Evolutionary conservation across 352 stramenopile species (phyloP), one percentile per base, ranked within the genome.

Genomic region (Globisporangium heterothallicum): DNA sequence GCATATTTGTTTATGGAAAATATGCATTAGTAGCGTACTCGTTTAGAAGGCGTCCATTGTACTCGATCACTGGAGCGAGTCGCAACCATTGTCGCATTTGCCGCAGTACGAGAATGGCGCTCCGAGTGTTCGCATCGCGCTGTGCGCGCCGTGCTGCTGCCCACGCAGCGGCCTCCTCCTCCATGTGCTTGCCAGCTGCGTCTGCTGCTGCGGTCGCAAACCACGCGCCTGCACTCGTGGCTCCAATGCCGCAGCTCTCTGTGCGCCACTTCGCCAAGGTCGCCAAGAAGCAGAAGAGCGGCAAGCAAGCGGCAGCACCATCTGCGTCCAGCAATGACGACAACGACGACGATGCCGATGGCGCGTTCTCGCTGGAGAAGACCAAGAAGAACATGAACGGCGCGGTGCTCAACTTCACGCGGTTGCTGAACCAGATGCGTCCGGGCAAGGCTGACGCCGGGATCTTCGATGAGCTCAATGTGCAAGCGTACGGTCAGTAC

Each of bases 371-470:
- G 26, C 56, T 88, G 35, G 62, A 71, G 5, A 86, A 79, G 61
- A 78, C 77, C 40, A 78, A 70, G 32, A 93, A 88, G 63, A 88
- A 88, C 63, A 93, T 93, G 83, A 63, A 70, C 16, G 83, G 83
- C 27, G 83, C 72, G 6, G 75, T 93, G 38, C 63, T 86, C 22
- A 87, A 79, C 63, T 88, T 90, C 61, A 90, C 71, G 53, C 81
- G 79, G 32, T 59, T 70, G 50, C 61, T 93, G 40, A 68, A 57
- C 41, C 78, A 89, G 61, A 93, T 93, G 79, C 83, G 83, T 4
- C 79, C 83, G 10, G 80, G 83, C 35, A 78, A 78, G 42, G 79
- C 83, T 16, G 80, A 93, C 52, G 83, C 78, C 24, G 79, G 83
- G 24, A 86, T 91, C 63, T 90, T 93, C 40, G 83, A 93, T 53